These are phyloP conservation scores for Lentithecium fluviatile DNA, from an alignment of 495 filamentous ascomycete genomes.

Conservation along the genomic window DNA sequence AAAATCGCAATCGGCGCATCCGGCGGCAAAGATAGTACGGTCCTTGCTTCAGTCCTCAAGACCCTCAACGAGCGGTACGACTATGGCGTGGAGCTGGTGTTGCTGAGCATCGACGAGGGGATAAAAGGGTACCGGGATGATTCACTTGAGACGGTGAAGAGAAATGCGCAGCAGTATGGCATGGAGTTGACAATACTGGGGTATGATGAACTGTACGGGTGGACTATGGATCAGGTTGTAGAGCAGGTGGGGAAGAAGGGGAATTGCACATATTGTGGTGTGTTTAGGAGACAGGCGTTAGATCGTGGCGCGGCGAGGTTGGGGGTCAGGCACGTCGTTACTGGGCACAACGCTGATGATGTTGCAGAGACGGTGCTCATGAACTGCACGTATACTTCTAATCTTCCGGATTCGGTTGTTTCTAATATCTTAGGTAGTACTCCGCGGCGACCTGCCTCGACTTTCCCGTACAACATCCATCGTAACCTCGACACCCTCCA, in stretches of 20 bases:
- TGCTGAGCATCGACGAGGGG: conserved; percentile 93
- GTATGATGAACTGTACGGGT: conserved; percentile 93
- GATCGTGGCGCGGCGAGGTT: conserved; percentile 87
- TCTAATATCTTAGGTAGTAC: conserved; percentile 44
- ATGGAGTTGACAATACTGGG: conserved; percentile 90
- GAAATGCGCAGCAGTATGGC: conserved; percentile 84
- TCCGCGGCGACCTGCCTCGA: conserved; percentile 85
- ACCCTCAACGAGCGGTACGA: conserved; percentile 86
- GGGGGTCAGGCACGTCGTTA: conserved; percentile 91
- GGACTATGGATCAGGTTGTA: conserved; percentile 99
- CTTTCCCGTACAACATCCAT: conserved; percentile 90
- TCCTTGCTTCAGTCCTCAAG: conserved; percentile 90
- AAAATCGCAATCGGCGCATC: conserved; percentile 92
- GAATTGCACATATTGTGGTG: conserved; percentile 98
- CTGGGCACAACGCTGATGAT: conserved; percentile 96
- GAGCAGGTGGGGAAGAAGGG: conserved; percentile 95
- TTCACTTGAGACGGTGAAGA: conserved; percentile 90
- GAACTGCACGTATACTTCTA: conserved; percentile 56
- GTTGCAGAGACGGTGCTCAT: conserved; percentile 98
- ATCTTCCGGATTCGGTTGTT: background rate
- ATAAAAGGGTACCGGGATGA: conserved; percentile 97
- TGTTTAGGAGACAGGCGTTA: conserved; percentile 90
- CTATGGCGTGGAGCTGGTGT: conserved; percentile 81
- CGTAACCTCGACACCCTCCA: conserved; percentile 61
- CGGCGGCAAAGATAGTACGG: conserved; percentile 96